Evolutionary conservation across 225 moss, liverwort and hornwort genomes (phyloP).

Genomic region (Asterella californica): DNA sequence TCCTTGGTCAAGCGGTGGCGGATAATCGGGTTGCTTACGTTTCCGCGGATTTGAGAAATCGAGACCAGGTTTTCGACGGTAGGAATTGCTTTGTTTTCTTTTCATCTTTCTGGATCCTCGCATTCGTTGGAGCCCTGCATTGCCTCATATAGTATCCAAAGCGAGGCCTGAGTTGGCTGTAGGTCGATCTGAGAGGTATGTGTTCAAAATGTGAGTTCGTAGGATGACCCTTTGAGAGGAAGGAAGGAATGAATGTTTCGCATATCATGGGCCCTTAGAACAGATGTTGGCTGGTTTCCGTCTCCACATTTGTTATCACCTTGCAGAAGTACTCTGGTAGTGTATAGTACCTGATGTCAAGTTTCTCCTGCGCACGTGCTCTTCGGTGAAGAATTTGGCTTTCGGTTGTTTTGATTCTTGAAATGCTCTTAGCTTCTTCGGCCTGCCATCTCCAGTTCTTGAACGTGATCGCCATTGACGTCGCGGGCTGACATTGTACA

Average conservation of each 20-base stretch:
- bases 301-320: not conserved
- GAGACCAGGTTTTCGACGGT: conserved; percentile 46
- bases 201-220: not conserved
- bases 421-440: not conserved
- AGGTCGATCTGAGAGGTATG: not conserved
- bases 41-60: conserved; percentile 61
- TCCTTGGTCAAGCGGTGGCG: conserved; percentile 46
- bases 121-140: not conserved
- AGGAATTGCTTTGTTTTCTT: not conserved
- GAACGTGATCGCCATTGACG: not conserved
- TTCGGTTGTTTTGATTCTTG: not conserved
- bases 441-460: not conserved
- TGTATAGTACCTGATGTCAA: not conserved
- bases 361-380: not conserved
- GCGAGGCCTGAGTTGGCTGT: not conserved
- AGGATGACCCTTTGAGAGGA: not conserved
- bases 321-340: not conserved
- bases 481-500: not conserved
- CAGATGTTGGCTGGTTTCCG: not conserved
- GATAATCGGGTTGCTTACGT: conserved; percentile 54
- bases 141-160: not conserved
- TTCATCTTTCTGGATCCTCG: not conserved
- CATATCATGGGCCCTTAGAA: not conserved
- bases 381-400: not conserved
- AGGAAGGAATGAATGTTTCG: not conserved